A percentile compares a stretch with the other conserved stretches of the same genome.
phyloP scores from a whole-genome alignment of 331 rosid species.

The Pyracantha coccinea region DNA sequence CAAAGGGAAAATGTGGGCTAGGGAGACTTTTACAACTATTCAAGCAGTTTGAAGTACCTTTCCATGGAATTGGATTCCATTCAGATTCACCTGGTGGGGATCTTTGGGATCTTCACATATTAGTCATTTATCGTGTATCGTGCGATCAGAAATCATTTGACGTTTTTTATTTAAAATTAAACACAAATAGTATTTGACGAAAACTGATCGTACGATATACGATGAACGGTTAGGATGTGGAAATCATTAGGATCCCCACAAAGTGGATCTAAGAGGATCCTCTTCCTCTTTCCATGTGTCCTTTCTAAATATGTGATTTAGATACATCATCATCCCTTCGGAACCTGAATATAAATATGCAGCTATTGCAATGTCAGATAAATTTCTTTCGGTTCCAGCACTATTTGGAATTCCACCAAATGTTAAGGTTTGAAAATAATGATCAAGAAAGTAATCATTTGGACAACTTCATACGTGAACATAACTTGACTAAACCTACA shows the following conservation, averaged over 20 bases:
- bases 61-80: too few species aligned
- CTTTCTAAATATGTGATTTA: neutral
- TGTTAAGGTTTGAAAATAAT: neutral
- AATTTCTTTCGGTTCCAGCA: neutral
- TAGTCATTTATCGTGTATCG: too few species aligned
- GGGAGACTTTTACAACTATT: neutral
- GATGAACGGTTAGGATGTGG: too few species aligned
- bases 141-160: too few species aligned
- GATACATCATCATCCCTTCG: neutral
- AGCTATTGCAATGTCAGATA: neutral
- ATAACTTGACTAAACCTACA: neutral
- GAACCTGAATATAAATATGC: neutral
- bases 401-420: neutral
- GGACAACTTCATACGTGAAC: neutral
- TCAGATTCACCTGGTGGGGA: accelerated
- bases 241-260: too few species aligned
- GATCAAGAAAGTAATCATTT: neutral
- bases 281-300: neutral
- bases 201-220: too few species aligned
- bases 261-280: too few species aligned
- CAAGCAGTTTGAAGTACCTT: neutral
- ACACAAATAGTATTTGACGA: too few species aligned
- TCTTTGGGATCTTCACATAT: too few species aligned
- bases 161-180: too few species aligned
- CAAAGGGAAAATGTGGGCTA: neutral